A percentile compares a stretch with the other conserved stretches of the same genome.
Evolutionary conservation across 345 rosid species (phyloP).

Genomic region (Pistacia atlantica): DNA sequence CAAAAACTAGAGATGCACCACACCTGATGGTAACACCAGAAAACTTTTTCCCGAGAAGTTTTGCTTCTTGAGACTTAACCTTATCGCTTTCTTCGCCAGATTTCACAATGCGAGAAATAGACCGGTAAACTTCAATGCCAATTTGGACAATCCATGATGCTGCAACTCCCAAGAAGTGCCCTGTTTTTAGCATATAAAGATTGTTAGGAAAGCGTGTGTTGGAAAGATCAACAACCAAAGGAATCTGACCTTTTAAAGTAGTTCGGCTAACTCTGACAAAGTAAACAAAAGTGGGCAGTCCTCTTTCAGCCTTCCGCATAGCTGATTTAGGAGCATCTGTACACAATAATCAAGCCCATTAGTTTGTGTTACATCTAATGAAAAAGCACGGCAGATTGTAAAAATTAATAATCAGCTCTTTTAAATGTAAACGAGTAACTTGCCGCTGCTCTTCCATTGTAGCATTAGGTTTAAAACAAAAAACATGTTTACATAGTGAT

Average conservation of each 20-base stretch:
- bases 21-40: slow-evolving; percentile 65
- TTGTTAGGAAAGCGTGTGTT: slow-evolving; percentile 13
- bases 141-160: slow-evolving; percentile 94
- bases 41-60: slow-evolving; percentile 76
- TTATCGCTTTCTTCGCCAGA: slow-evolving; percentile 42
- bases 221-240: slow-evolving; percentile 10
- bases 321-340: slow-evolving; percentile 89
- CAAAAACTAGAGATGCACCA: slow-evolving; percentile 78
- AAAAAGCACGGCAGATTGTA: slow-evolving; percentile 1
- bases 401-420: background rate
- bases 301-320: slow-evolving; percentile 77
- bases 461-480: background rate
- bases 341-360: slow-evolving; percentile 17
- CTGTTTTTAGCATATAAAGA: slow-evolving; percentile 43
- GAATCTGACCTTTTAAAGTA: slow-evolving; percentile 76
- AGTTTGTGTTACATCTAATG: background rate
- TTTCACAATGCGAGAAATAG: slow-evolving; percentile 35
- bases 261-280: slow-evolving; percentile 75
- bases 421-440: background rate
- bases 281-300: slow-evolving; percentile 63
- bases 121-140: slow-evolving; percentile 76
- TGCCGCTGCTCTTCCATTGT: background rate
- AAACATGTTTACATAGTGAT: background rate
- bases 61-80: slow-evolving; percentile 46
- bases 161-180: slow-evolving; percentile 72